Percentiles rank a stretch among this genome's conserved stretches.
Evolutionary conservation across 768 basidiomycete genomes (phyloP).

Genomic region (Russula dissimulans): DNA sequence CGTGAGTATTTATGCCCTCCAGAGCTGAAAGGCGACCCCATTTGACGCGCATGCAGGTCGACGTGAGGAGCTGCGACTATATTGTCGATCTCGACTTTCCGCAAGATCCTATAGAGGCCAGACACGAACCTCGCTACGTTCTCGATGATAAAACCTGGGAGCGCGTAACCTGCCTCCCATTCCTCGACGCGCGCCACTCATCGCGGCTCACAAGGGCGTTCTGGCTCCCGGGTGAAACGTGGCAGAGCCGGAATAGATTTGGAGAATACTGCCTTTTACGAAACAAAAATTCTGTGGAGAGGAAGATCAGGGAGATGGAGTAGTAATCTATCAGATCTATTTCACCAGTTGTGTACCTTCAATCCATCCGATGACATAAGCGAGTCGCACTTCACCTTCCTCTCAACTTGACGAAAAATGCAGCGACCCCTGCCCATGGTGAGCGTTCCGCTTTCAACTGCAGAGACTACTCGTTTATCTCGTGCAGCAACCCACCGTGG

Average conservation of each 20-base stretch:
- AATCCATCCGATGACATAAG: constrained; percentile 11
- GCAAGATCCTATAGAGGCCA: constrained; percentile 42
- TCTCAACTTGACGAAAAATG: constrained; percentile 43
- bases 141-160: constrained; percentile 65
- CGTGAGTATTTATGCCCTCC: constrained; percentile 38
- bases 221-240: constrained; percentile 66
- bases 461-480: constrained; percentile 1
- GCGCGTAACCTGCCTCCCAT: constrained; percentile 66
- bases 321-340: not conserved
- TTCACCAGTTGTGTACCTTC: no score
- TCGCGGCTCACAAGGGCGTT: constrained; percentile 62
- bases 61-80: constrained; percentile 72
- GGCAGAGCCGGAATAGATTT: constrained; percentile 63
- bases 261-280: constrained; percentile 89
- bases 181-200: constrained; percentile 77
- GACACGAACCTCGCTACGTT: constrained; percentile 74
- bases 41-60: constrained; percentile 39
- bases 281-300: constrained; percentile 37
- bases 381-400: not conserved
- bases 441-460: not conserved
- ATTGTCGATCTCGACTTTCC: constrained; percentile 89
- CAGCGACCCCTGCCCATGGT: constrained; percentile 48
- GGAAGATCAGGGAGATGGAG: constrained; percentile 21
- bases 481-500: constrained; percentile 89
- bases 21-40: not conserved